These are phyloP conservation scores for Tetrahymena elliotti DNA, from an alignment of 73 alveolate species.

Conservation along the genomic window DNA sequence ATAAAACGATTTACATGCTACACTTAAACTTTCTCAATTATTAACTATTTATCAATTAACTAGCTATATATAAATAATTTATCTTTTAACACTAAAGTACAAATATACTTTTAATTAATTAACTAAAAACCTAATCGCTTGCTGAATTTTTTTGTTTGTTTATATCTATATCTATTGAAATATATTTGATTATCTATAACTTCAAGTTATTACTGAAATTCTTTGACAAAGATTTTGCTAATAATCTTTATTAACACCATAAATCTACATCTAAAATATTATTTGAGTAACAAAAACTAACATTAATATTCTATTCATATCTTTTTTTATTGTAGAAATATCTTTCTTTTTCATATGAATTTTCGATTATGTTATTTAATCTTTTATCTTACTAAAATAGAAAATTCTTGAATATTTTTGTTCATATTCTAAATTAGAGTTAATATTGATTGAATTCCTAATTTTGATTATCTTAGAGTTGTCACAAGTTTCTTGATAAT, in stretches of 20 bases:
- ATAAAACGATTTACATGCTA: neutral
- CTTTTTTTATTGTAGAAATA: neutral
- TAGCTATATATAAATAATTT: too few relatives aligned
- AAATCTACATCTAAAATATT: too few relatives aligned
- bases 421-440: too few relatives aligned
- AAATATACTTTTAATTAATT: neutral
- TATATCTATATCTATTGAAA: neutral
- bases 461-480: too few relatives aligned
- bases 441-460: too few relatives aligned
- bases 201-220: neutral
- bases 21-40: neutral
- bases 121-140: neutral
- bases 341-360: neutral
- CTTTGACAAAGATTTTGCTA: neutral
- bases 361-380: too few relatives aligned
- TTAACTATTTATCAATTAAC: neutral
- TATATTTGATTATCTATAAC: neutral
- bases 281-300: neutral
- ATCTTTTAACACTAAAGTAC: neutral
- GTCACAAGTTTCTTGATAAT: too few relatives aligned
- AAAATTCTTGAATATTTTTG: too few relatives aligned
- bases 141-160: too few relatives aligned
- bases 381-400: too few relatives aligned
- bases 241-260: too few relatives aligned
- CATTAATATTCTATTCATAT: neutral